Evolutionary conservation across 2,329 filamentous ascomycete species (phyloP).

Genomic region (Fusarium sacchari): DNA sequence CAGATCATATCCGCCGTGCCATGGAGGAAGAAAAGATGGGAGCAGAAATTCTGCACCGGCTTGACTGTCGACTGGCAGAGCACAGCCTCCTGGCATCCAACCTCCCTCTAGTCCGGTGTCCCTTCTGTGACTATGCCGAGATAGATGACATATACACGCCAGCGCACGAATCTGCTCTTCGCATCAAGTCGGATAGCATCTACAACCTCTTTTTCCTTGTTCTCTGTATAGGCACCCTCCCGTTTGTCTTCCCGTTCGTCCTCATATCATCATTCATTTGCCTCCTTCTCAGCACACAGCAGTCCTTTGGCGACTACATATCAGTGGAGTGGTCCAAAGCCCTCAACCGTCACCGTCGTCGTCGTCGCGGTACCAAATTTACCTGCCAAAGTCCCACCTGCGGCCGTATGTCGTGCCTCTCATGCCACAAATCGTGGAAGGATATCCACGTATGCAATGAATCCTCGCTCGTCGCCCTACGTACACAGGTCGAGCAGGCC

Average conservation of each 20-base stretch:
- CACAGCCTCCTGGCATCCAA: slow-evolving; percentile 79
- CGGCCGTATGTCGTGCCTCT: slow-evolving; percentile 77
- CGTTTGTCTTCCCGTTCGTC: slow-evolving; percentile 65
- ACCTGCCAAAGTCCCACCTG: slow-evolving; percentile 78
- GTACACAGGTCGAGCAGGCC: slow-evolving; percentile 89
- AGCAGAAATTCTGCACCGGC: slow-evolving; percentile 74
- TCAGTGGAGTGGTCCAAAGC: slow-evolving; percentile 65
- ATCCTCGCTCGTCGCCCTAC: slow-evolving; percentile 80
- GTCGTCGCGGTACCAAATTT: slow-evolving; percentile 79
- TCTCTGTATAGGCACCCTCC: slow-evolving; percentile 63
- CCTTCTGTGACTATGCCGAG: slow-evolving; percentile 93
- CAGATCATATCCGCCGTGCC: slow-evolving; percentile 75
- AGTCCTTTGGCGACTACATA: slow-evolving; percentile 55
- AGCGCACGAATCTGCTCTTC: slow-evolving; percentile 62
- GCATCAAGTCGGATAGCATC: slow-evolving; percentile 63
- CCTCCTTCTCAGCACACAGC: slow-evolving; percentile 55
- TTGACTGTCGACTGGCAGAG: slow-evolving; percentile 82
- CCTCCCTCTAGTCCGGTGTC: slow-evolving; percentile 82
- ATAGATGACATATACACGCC: slow-evolving; percentile 80
- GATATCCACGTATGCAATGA: slow-evolving; percentile 94
- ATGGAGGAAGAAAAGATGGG: slow-evolving; percentile 76
- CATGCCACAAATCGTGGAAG: slow-evolving; percentile 83
- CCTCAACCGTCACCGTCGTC: slow-evolving; percentile 73
- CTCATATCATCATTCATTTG: slow-evolving; percentile 58
- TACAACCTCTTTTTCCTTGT: slow-evolving; percentile 61